phyloP scores from a whole-genome alignment of 2,329 filamentous ascomycete genomes.

The Tolypocladium endophyticum region DNA sequence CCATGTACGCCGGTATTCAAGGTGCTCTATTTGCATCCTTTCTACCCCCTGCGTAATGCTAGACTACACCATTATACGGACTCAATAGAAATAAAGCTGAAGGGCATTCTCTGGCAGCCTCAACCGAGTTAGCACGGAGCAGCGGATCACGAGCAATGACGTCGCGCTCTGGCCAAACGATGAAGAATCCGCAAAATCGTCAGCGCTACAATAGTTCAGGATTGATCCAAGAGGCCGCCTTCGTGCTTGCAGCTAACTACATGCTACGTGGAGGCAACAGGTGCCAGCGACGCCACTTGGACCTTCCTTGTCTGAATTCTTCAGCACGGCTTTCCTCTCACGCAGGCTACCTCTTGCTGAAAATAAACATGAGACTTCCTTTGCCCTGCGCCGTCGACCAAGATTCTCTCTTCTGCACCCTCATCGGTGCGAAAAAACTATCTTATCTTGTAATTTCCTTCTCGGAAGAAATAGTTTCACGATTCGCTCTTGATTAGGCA shows the following conservation, averaged over 20 bases:
- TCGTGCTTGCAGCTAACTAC: too few species aligned
- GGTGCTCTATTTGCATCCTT: slow-evolving; percentile 80
- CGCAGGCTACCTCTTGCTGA: too few species aligned
- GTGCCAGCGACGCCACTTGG: too few species aligned
- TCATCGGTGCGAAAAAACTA: neutral
- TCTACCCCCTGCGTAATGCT: slow-evolving; percentile 68
- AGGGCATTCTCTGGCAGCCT: neutral
- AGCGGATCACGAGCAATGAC: neutral
- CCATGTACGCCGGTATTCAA: slow-evolving; percentile 77
- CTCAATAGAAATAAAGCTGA: neutral
- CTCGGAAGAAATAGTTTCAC: neutral
- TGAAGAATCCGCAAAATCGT: too few species aligned
- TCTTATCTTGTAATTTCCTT: neutral
- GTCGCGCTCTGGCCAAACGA: neutral
- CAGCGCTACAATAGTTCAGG: too few species aligned
- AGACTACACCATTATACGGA: neutral
- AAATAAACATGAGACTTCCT: too few species aligned
- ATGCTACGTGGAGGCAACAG: too few species aligned
- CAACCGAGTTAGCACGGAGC: neutral
- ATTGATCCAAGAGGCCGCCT: too few species aligned
- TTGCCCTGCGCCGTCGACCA: too few species aligned
- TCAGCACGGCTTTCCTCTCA: too few species aligned
- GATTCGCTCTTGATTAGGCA: neutral
- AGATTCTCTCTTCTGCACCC: too few species aligned
- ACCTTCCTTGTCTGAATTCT: too few species aligned